Evolutionary conservation across 208 protist genomes (phyloP), one percentile per base, ranked within the genome.

Genomic region (Naegleria lovaniensis): DNA sequence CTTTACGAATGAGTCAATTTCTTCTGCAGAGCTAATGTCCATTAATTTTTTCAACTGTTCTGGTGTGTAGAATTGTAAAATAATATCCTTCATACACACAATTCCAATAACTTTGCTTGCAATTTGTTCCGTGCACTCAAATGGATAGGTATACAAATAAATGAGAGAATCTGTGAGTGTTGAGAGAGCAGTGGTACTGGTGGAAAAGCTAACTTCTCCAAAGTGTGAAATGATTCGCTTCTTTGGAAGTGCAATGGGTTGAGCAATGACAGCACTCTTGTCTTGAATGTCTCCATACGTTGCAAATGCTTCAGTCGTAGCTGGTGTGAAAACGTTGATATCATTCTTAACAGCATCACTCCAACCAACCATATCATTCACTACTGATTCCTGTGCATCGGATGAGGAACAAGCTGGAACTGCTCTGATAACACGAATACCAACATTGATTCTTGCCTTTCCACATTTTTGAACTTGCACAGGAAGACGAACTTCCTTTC

Each of bases 141-240:
- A 92, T 85, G 40, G 38, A 75, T 92, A 92, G 41, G 55, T n/a
- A 41, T 48, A 59, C 7, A 92, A 67, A 76, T 92, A 92, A 85
- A 85, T 16, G 41, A 92, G 91, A 25, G 91, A 84, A 76, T 92
- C 91, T 16, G 91, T 51, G 5, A 92, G 59, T 19, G 58, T 75
- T 11, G 55, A 76, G 6, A 92, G n/a, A 55, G 75, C 86, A 38
- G 91, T 92, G 0, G 91, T 87, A 25, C 88, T 88, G 0, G 87
- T 48, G 13, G 39, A 40, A 22, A 92, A 19, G 75, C 84, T 85
- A 41, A 92, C 38, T 11, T 87, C 91, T 5, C 91, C 91, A 85
- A 91, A 92, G 5, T 48, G 38, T 36, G 29, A 36, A n/a, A 83
- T 33, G 5, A 92, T 38, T 33, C 22, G 11, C 55, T 67, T 67